Evolutionary conservation across 1,139 yeast species (phyloP).

Genomic region (Torulaspora pretoriensis): DNA sequence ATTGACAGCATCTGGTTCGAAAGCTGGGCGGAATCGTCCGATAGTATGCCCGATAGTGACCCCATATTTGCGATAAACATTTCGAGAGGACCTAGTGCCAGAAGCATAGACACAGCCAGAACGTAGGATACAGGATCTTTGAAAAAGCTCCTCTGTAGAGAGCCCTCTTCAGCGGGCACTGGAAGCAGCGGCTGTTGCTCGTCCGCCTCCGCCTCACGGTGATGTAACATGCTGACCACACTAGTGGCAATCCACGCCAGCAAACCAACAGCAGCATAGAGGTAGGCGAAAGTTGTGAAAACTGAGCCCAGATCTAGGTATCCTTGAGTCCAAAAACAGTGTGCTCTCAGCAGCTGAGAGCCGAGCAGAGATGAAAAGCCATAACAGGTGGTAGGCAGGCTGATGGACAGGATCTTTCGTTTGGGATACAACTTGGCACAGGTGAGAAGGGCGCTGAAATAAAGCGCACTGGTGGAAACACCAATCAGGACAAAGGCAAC

Average conservation of each 20-base stretch:
- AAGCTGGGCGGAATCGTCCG: conserved; percentile 22
- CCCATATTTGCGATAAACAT: conserved; percentile 85
- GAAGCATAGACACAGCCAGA: conserved; percentile 56
- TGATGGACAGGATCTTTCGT: conserved; percentile 72
- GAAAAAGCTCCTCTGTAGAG: conserved; percentile 41
- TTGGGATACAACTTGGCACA: conserved; percentile 81
- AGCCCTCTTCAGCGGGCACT: conserved; percentile 10
- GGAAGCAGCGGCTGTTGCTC: conserved; percentile 16
- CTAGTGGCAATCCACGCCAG: conserved; percentile 61
- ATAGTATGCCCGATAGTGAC: conserved; percentile 42
- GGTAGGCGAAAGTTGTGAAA: conserved; percentile 53
- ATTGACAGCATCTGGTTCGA: conserved; percentile 49
- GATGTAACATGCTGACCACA: conserved; percentile 48
- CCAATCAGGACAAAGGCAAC: conserved; percentile 58
- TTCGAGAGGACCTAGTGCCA: conserved; percentile 82
- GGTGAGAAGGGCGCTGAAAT: conserved; percentile 71
- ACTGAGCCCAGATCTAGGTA: conserved; percentile 48
- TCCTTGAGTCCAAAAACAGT: conserved; percentile 38
- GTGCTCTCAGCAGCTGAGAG: conserved; percentile 49
- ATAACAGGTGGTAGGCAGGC: conserved; percentile 82
- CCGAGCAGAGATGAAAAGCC: conserved; percentile 63
- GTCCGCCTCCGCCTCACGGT: conserved; percentile 21
- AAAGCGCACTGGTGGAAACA: conserved; percentile 73
- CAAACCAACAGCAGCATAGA: conserved; percentile 54
- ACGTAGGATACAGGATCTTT: conserved; percentile 63